Evolutionary conservation across 148 eudicot species (phyloP).

Genomic region (Agrostemma githago): DNA sequence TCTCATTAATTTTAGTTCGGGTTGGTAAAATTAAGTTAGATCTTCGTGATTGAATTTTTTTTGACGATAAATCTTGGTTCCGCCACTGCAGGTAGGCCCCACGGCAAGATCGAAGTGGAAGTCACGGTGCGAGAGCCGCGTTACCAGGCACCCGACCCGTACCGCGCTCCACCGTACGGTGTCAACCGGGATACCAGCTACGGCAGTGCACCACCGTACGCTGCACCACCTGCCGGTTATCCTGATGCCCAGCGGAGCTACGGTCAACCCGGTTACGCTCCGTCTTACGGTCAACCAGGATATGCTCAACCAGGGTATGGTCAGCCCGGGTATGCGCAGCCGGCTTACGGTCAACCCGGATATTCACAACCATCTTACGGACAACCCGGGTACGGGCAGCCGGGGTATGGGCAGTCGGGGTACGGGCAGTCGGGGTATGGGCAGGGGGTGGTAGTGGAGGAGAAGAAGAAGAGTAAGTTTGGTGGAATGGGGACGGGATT

Average conservation of each 20-base stretch:
- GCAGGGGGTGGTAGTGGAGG: constrained; percentile 25
- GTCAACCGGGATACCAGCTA: constrained; percentile 28
- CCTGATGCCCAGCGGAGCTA: constrained; percentile 1
- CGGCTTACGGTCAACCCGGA: constrained; percentile 12
- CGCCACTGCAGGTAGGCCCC: constrained; percentile 48
- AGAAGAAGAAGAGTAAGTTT: constrained; percentile 57
- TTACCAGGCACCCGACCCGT: constrained; percentile 54
- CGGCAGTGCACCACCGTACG: background rate
- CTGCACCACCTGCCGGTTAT: background rate
- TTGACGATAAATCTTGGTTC: background rate
- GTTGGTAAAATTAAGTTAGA: no score
- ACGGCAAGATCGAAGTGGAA: constrained; percentile 54
- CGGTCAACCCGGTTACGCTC: background rate
- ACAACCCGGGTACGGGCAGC: constrained; percentile 22
- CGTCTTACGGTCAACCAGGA: background rate
- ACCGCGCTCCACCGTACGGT: constrained; percentile 54
- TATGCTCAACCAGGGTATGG: constrained; percentile 19
- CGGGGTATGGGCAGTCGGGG: constrained; percentile 13
- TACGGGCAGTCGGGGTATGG: constrained; percentile 26
- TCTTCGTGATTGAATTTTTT: no score
- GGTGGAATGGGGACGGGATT: constrained; percentile 89
- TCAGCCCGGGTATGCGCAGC: constrained; percentile 17
- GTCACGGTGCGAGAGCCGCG: constrained; percentile 44
- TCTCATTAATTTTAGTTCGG: no score
- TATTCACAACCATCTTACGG: constrained; percentile 12